These are phyloP conservation scores for Colletotrichum paranaense DNA, from an alignment of 2,329 filamentous ascomycete genomes.

Conservation along the genomic window DNA sequence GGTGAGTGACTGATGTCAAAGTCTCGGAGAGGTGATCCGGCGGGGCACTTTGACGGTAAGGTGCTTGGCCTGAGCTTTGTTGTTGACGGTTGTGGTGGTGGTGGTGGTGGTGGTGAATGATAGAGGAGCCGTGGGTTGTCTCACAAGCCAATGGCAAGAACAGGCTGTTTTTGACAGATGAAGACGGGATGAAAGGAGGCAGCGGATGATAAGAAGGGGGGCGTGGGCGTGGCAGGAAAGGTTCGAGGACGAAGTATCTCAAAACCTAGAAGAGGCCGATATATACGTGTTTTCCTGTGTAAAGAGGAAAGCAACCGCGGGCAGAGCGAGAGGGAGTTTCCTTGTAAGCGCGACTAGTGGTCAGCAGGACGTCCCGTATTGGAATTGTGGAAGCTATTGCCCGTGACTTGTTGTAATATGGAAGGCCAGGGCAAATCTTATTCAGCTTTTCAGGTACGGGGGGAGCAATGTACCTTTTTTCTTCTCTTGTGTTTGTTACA, in stretches of 20 bases:
- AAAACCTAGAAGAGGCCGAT: constrained; percentile 21
- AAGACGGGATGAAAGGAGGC: constrained; percentile 27
- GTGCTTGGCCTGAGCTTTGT: background rate
- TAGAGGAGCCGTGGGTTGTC: constrained; percentile 13
- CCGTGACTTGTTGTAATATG: background rate
- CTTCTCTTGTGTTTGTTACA: background rate
- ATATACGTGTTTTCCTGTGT: constrained; percentile 21
- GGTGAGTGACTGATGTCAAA: constrained; percentile 22
- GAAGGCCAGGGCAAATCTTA: background rate
- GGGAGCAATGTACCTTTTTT: constrained; percentile 1
- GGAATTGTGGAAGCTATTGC: constrained; percentile 22
- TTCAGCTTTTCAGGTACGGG: background rate
- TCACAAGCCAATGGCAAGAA: constrained; percentile 24
- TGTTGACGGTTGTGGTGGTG: background rate
- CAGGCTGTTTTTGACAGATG: constrained; percentile 7
- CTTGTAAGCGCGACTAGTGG: constrained; percentile 25
- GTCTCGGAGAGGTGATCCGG: constrained; percentile 33
- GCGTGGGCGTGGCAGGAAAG: background rate
- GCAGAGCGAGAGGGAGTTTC: constrained; percentile 22
- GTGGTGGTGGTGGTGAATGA: background rate
- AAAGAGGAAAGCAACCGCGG: constrained; percentile 15
- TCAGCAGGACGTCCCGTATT: constrained; percentile 27
- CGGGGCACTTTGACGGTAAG: constrained; percentile 14
- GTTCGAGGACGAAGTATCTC: constrained; percentile 1
- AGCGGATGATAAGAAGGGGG: background rate